Percentiles rank a stretch among this genome's conserved stretches.
phyloP scores from a whole-genome alignment of 768 basidiomycete species.

The Harrya chromipes region DNA sequence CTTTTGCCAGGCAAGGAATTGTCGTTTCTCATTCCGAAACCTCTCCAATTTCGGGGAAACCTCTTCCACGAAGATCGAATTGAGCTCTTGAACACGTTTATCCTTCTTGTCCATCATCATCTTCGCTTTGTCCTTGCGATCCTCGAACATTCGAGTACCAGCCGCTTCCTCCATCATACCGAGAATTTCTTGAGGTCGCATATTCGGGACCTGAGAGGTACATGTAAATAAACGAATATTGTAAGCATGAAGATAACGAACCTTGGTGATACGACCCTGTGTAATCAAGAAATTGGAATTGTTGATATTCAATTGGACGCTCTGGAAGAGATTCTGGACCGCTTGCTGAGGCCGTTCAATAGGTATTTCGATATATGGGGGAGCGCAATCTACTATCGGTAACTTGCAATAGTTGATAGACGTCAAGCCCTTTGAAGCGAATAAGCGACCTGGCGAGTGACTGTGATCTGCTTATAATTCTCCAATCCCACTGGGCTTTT shows the following conservation, averaged over 20 bases:
- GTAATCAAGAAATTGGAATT: constrained; percentile 99
- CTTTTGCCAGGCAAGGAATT: constrained; percentile 89
- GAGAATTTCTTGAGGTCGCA: constrained; percentile 96
- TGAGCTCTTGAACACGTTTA: constrained; percentile 90
- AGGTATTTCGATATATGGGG: constrained; percentile 95
- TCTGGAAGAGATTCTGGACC: constrained; percentile 91
- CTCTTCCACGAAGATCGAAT: constrained; percentile 75
- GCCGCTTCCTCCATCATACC: constrained; percentile 99
- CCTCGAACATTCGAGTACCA: constrained; percentile 99
- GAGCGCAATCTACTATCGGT: constrained; percentile 72
- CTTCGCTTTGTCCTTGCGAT: constrained; percentile 93
- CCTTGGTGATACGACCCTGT: constrained; percentile 99
- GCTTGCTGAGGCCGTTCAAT: constrained; percentile 83
- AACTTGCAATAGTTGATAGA: not conserved
- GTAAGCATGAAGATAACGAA: constrained; percentile 26
- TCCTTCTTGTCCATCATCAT: constrained; percentile 98
- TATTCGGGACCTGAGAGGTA: constrained; percentile 70
- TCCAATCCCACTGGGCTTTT: constrained; percentile 84
- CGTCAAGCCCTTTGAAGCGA: not conserved
- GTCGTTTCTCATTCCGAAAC: constrained; percentile 83
- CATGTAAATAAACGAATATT: not conserved
- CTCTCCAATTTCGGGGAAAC: constrained; percentile 93
- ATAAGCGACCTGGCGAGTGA: constrained; percentile 84
- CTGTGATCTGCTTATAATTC: constrained; percentile 84
- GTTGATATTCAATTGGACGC: constrained; percentile 98